Evolutionary conservation across 2,329 filamentous ascomycete species (phyloP), one percentile per base, ranked within the genome.

Genomic region (Rosellinia necatrix): DNA sequence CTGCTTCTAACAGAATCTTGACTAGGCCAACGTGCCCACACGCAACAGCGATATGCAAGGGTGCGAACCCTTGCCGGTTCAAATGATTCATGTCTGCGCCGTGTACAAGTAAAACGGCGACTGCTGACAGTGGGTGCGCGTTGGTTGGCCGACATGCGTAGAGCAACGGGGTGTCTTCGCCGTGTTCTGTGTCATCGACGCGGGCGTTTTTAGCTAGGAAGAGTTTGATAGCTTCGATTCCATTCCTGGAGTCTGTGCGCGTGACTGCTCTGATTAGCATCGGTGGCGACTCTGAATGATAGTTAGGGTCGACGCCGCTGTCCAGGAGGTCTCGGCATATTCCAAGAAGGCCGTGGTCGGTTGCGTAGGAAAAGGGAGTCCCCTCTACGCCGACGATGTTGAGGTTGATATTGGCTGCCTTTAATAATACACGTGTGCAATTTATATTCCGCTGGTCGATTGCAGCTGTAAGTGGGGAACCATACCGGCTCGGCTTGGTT

Each of bases 291-390:
- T 19, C 27, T 3, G 54, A 42, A n/a, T 25, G 34, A 17, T 35
- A 17, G 19, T 44, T 53, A 2, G 54, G 54, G 22, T 53, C 29
- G 1, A 47, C 43, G 15, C 43, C 54, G 6, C 17, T 38, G 3
- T 48, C 27, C 6, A 57, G 29, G n/a, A 56, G 29, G 7, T 35
- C 24, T 19, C 41, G 19, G 24, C 46, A 56, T 50, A 47, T 50
- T 17, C 38, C 53, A 4, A 56, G 22, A 38, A 37, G 27, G 7
- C 53, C 46, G 3, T 24, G 10, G 6, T 10, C 13, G 15, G 46
- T 27, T 29, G 53, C 53, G 35, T 49, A 47, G 3, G 8, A 13
- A 9, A 48, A 22, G n/a, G 44, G 44, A 6, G 10, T 6, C 24
- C 41, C 41, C 3, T 29, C 4, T 12, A 43, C 41, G 19, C 41